Percentiles rank a stretch among this genome's conserved stretches.
Evolutionary conservation across 1,284 basidiomycete species (phyloP).

Genomic region (Veloboletus limbatus): DNA sequence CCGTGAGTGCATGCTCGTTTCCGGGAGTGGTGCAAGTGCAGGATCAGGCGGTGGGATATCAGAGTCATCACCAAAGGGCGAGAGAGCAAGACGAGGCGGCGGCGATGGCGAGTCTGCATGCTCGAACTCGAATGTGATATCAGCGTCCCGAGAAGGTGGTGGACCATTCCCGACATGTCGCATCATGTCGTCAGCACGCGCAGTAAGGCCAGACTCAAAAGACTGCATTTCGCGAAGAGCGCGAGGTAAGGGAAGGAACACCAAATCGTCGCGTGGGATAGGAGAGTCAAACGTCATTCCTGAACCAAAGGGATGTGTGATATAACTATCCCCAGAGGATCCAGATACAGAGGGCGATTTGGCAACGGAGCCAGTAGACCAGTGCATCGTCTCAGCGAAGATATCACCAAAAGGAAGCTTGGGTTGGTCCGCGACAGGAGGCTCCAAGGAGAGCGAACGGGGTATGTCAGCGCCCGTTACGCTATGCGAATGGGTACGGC

Average conservation of each 20-base stretch:
- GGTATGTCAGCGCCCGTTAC: conserved; percentile 69
- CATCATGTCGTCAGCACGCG: conserved; percentile 44
- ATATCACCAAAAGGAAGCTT: conserved; percentile 45
- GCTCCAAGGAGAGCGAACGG: conserved; percentile 32
- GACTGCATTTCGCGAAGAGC: conserved; percentile 74
- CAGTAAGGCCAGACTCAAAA: conserved; percentile 75
- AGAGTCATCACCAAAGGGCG: conserved; percentile 30
- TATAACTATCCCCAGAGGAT: conserved; percentile 28
- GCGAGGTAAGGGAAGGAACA: conserved; percentile 43
- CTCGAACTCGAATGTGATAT: neutral
- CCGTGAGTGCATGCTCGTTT: conserved; percentile 54
- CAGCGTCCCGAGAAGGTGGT: conserved; percentile 10
- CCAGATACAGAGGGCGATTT: conserved; percentile 37
- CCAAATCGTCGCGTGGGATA: conserved; percentile 37
- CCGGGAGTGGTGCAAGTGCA: conserved; percentile 33
- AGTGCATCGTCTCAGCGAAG: conserved; percentile 66
- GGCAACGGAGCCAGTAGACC: conserved; percentile 40
- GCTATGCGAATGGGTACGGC: conserved; percentile 72
- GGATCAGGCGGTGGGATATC: conserved; percentile 27
- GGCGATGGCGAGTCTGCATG: conserved; percentile 13
- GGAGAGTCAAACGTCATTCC: conserved; percentile 63
- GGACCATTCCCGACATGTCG: conserved; percentile 15
- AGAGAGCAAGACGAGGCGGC: conserved; percentile 24
- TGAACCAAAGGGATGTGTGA: conserved; percentile 59
- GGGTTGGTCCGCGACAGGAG: conserved; percentile 11